Evolutionary conservation across 805 yeast genomes (phyloP).

Genomic region (Torulaspora delbrueckii): DNA sequence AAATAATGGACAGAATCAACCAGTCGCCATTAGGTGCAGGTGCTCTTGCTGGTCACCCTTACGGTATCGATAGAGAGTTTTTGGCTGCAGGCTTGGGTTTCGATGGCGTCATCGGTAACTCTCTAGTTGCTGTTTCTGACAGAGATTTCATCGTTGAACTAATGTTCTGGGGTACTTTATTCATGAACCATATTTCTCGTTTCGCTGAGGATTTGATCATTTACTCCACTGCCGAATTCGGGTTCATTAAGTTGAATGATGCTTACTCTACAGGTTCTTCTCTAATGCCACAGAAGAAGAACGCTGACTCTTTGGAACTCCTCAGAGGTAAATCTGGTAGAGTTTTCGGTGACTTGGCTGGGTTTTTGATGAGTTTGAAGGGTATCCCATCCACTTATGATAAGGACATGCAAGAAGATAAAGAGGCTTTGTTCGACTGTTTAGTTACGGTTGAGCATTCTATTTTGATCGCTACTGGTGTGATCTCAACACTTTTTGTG

Average conservation of each 20-base stretch:
- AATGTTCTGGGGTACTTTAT: slow-evolving; percentile 90
- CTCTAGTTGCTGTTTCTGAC: slow-evolving; percentile 94
- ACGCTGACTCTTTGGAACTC: slow-evolving; percentile 93
- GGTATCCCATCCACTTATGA: slow-evolving; percentile 98
- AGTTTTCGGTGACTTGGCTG: slow-evolving; percentile 90
- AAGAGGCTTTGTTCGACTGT: slow-evolving; percentile 95
- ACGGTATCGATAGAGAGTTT: slow-evolving; percentile 94
- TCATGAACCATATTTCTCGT: slow-evolving; percentile 93
- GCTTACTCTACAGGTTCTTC: slow-evolving; percentile 99
- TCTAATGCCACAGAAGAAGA: slow-evolving; percentile 98
- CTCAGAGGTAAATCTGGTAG: slow-evolving; percentile 97
- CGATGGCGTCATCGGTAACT: slow-evolving; percentile 84
- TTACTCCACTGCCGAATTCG: slow-evolving; percentile 96
- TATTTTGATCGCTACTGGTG: slow-evolving; percentile 91
- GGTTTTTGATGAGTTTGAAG: slow-evolving; percentile 93
- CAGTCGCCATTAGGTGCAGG: slow-evolving; percentile 93
- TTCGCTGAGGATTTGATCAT: slow-evolving; percentile 92
- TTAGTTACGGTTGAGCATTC: slow-evolving; percentile 91
- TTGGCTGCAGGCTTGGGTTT: slow-evolving; percentile 79
- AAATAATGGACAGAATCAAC: slow-evolving; percentile 77
- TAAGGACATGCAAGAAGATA: slow-evolving; percentile 98
- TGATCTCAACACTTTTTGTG: slow-evolving; percentile 77
- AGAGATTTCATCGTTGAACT: slow-evolving; percentile 96
- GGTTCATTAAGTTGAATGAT: slow-evolving; percentile 87
- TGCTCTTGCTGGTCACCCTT: slow-evolving; percentile 98